Conservation (phyloP, 179 eudicot species). For the Silene coronaria region DNA sequence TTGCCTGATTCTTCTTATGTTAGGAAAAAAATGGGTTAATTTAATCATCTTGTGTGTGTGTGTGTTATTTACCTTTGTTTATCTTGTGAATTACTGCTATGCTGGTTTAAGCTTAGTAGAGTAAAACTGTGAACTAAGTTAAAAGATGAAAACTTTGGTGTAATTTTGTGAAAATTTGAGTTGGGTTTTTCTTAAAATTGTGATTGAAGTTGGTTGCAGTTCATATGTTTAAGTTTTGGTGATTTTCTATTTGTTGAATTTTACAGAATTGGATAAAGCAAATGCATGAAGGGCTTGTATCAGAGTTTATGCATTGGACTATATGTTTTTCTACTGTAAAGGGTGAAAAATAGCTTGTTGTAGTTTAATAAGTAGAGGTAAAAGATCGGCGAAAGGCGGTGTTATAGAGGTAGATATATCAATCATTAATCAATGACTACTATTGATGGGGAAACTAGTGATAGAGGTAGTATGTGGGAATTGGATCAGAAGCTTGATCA, state of each 20-base stretch:
- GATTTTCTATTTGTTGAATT: not conserved
- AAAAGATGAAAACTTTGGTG: not conserved
- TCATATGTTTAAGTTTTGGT: not conserved
- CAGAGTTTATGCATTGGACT: conserved; percentile 14
- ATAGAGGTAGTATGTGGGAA: conserved; percentile 85
- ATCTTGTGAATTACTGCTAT: conserved; percentile 6
- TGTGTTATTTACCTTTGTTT: not conserved
- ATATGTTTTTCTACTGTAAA: conserved; percentile 3
- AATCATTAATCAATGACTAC: conserved; percentile 29
- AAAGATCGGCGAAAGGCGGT: not conserved
- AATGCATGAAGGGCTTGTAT: not conserved
- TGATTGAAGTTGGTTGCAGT: not conserved
- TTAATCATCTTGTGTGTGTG: not conserved
- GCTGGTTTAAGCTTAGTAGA: not conserved
- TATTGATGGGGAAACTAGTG: conserved; percentile 34
- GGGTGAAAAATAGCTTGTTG: not conserved
- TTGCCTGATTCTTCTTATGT: not conserved
- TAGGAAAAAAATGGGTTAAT: not conserved
- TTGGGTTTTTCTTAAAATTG: conserved; percentile 3
- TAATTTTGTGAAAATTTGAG: not conserved
- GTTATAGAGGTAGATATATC: not conserved
- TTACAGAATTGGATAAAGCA: conserved; percentile 9
- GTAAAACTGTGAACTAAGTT: not conserved
- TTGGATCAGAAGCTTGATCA: conserved; percentile 97
- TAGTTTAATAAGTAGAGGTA: not conserved